Evolutionary conservation across 2,329 filamentous ascomycete genomes (phyloP), one percentile per base, ranked within the genome.

Genomic region (Volutella citrinella): DNA sequence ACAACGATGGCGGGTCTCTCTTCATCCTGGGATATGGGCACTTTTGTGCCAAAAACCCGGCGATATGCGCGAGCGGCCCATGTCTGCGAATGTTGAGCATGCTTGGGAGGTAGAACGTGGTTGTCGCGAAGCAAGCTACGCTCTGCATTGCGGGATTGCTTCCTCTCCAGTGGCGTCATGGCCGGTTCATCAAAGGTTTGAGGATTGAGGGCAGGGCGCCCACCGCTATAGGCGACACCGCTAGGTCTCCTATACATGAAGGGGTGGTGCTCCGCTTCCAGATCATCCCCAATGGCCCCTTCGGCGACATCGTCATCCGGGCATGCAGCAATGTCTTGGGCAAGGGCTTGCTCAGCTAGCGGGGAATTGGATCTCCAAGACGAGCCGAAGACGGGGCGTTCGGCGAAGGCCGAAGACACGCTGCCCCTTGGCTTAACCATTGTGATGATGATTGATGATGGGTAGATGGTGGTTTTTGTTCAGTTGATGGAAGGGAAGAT

Each of bases 241-340:
- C 80, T 85, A 2, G 88, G 87, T 27, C 88, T 77, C 35, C 85
- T 79, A 64, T 93, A 95, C 49, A 71, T 72, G 55, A 61, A 67
- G 13, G 55, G 52, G 10, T 64, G 64, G 27, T 68, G 54, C 30
- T 66, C 56, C 32, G 56, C 46, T 5, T 60, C 61, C 3, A 51
- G 48, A 18, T 48, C 52, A 12, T 57, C 57, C 17, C 54, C 52
- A 25, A 56, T 33, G 12, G 53, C 55, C 14, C 54, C 51, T 22
- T 61, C 56, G 16, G 51, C 53, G 18, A 61, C 64, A 23, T 77
- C 76, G 32, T 78, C 70, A 20, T 80, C 78, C 5, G 74, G 72
- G 41, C 77, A 82, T 31, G 78, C 76, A 21, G 79, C 80, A 7
- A 87, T 64, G 55, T 88, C 83, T 22, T 76, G 70, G 7, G 80